Conservation (phyloP, 2,329 filamentous ascomycete species). For the Phyllosticta citriasiana region DNA sequence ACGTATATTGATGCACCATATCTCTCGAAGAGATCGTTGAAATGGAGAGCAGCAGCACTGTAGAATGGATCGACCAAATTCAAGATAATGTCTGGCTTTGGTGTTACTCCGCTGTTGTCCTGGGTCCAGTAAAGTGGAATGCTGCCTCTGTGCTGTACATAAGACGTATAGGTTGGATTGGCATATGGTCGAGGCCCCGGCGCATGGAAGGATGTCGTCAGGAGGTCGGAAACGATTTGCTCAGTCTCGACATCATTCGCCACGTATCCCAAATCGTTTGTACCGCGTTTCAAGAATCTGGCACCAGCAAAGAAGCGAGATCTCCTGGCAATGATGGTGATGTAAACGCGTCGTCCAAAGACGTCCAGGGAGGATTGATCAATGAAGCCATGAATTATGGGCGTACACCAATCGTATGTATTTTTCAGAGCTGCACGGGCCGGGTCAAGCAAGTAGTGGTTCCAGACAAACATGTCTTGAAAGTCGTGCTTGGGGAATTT, state of each 20-base stretch:
- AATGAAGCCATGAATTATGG: constrained; percentile 92
- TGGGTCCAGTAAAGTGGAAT: constrained; percentile 98
- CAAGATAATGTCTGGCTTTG: constrained; percentile 91
- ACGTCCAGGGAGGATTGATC: constrained; percentile 69
- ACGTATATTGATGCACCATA: constrained; percentile 91
- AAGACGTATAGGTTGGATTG: constrained; percentile 88
- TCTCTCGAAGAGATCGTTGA: constrained; percentile 85
- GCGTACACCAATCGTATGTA: constrained; percentile 90
- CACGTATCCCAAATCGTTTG: constrained; percentile 90
- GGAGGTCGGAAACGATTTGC: constrained; percentile 90
- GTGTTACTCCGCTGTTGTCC: constrained; percentile 87
- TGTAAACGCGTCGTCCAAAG: constrained; percentile 80
- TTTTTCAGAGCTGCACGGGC: constrained; percentile 61
- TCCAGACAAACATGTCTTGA: constrained; percentile 98
- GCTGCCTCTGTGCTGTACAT: constrained; percentile 91
- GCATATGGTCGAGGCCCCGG: constrained; percentile 77
- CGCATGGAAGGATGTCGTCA: constrained; percentile 91
- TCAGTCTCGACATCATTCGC: constrained; percentile 99
- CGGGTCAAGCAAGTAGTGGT: constrained; percentile 75
- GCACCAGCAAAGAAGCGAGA: constrained; percentile 93
- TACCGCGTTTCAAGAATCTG: constrained; percentile 84
- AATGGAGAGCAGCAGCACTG: constrained; percentile 82
- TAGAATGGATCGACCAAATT: constrained; percentile 97
- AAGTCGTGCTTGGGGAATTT: constrained; percentile 54
- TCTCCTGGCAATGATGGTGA: constrained; percentile 84